phyloP scores from a whole-genome alignment of 345 rosid species.

The Arabis hirsuta region DNA sequence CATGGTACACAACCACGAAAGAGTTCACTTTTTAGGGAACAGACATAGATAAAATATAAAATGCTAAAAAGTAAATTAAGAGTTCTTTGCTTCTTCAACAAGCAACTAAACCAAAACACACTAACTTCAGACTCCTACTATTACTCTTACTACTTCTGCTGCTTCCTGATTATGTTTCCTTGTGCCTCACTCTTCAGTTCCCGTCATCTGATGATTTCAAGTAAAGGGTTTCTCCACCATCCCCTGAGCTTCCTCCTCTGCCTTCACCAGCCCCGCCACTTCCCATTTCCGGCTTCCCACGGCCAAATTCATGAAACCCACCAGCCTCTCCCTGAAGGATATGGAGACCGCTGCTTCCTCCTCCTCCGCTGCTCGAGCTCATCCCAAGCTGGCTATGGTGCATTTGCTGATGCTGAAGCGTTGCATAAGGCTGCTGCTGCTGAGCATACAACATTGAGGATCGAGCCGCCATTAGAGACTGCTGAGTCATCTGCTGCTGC shows the following conservation, averaged over 20 bases:
- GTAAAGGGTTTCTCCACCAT: conserved; percentile 92
- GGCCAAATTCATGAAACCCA: conserved; percentile 80
- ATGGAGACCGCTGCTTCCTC: conserved; percentile 64
- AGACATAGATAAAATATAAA: conserved; percentile 26
- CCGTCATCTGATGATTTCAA: conserved; percentile 80
- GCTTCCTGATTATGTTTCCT: conserved; percentile 30
- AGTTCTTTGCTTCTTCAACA: conserved; percentile 36
- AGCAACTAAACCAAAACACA: conserved; percentile 36
- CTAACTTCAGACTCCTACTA: conserved; percentile 36
- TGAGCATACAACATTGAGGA: conserved; percentile 89
- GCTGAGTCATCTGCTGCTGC: conserved; percentile 85
- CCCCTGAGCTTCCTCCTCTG: conserved; percentile 80
- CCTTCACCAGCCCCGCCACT: conserved; percentile 74
- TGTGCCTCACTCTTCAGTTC: conserved; percentile 52
- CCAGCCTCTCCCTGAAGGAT: conserved; percentile 48
- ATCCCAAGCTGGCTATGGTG: conserved; percentile 94
- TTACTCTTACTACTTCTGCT: conserved; percentile 34
- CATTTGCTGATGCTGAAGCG: conserved; percentile 86
- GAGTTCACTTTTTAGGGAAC: conserved; percentile 36
- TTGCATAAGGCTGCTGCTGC: conserved; percentile 58
- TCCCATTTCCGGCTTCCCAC: conserved; percentile 88
- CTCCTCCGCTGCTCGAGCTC: conserved; percentile 75
- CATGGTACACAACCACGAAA: conserved; percentile 43
- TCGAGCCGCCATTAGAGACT: conserved; percentile 87
- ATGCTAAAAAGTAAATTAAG: conserved; percentile 21